These are phyloP conservation scores for Lactifluus pinguis DNA, from an alignment of 768 basidiomycete species.

Conservation along the genomic window DNA sequence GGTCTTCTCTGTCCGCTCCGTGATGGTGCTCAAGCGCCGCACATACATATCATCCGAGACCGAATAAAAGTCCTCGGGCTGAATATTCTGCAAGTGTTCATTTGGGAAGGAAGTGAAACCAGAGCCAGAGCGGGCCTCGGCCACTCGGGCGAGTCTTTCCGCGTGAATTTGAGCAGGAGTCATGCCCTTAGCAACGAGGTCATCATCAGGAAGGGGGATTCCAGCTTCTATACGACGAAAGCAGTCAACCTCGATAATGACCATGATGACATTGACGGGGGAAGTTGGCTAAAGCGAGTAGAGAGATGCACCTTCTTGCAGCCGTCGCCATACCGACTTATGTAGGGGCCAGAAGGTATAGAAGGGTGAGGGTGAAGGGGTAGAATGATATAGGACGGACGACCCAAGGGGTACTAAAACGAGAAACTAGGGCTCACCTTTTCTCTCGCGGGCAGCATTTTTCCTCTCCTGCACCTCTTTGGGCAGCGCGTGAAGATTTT, in stretches of 20 bases:
- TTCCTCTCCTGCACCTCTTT: conserved; percentile 64
- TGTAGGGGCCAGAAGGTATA: conserved; percentile 21
- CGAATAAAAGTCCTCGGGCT: conserved; percentile 29
- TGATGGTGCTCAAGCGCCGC: conserved; percentile 19
- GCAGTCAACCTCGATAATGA: conserved; percentile 21
- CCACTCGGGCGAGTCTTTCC: conserved; percentile 8
- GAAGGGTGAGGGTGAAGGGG: conserved; percentile 23
- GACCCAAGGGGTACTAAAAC: conserved; percentile 24
- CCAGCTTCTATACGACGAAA: conserved; percentile 21
- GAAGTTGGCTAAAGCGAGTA: conserved; percentile 8
- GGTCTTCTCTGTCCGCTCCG: conserved; percentile 18
- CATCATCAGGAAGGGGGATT: conserved; percentile 19
- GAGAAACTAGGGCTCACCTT: conserved; percentile 60
- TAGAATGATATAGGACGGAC: conserved; percentile 22
- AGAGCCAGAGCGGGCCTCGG: conserved; percentile 13
- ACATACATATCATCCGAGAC: conserved; percentile 8
- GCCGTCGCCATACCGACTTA: conserved; percentile 15
- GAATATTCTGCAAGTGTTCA: conserved; percentile 49
- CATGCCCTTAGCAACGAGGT: conserved; percentile 14
- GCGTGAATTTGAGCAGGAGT: conserved; percentile 14
- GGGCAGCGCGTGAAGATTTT: neutral
- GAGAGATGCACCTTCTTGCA: conserved; percentile 22
- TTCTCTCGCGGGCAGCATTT: conserved; percentile 58
- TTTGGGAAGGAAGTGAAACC: conserved; percentile 34
- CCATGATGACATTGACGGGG: conserved; percentile 4